Evolutionary conservation across 2,329 filamentous ascomycete species (phyloP).

Genomic region (Botryosphaeria dothidea): DNA sequence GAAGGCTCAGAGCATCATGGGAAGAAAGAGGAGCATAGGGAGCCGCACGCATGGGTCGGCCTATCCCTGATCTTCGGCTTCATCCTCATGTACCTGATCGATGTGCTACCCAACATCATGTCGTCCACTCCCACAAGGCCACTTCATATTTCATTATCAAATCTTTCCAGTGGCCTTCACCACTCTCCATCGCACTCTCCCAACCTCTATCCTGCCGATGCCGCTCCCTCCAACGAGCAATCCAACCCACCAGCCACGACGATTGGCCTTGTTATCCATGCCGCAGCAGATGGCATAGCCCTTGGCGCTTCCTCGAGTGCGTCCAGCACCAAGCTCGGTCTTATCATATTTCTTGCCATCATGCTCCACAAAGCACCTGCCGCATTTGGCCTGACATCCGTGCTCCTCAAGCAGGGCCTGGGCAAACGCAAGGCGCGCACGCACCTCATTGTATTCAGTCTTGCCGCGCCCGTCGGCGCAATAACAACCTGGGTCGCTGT

Average conservation of each 20-base stretch:
- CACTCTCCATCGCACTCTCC: conserved; percentile 33
- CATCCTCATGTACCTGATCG: conserved; percentile 94
- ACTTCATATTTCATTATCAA: conserved; percentile 85
- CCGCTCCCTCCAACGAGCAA: conserved; percentile 35
- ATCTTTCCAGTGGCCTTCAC: conserved; percentile 61
- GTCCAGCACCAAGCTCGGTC: conserved; percentile 67
- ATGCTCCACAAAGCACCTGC: conserved; percentile 98
- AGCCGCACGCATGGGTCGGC: conserved; percentile 79
- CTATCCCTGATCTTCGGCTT: conserved; percentile 86
- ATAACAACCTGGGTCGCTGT: conserved; percentile 80
- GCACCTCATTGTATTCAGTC: conserved; percentile 86
- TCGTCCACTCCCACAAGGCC: conserved; percentile 61
- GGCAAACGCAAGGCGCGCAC: conserved; percentile 81
- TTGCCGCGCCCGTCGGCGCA: conserved; percentile 86
- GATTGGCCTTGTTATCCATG: conserved; percentile 92
- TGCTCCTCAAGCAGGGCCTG: conserved; percentile 86
- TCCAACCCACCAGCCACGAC: conserved; percentile 58
- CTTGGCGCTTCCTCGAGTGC: conserved; percentile 76
- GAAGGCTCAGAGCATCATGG: conserved; percentile 44
- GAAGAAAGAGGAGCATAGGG: conserved; percentile 42
- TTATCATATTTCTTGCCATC: conserved; percentile 93
- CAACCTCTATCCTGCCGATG: conserved; percentile 25
- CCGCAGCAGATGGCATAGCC: conserved; percentile 91
- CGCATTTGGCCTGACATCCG: conserved; percentile 88
- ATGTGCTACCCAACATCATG: conserved; percentile 48